Base-by-base conservation (phyloP, 2,329 filamentous ascomycete species). In the Remersonia thermophila region DNA sequence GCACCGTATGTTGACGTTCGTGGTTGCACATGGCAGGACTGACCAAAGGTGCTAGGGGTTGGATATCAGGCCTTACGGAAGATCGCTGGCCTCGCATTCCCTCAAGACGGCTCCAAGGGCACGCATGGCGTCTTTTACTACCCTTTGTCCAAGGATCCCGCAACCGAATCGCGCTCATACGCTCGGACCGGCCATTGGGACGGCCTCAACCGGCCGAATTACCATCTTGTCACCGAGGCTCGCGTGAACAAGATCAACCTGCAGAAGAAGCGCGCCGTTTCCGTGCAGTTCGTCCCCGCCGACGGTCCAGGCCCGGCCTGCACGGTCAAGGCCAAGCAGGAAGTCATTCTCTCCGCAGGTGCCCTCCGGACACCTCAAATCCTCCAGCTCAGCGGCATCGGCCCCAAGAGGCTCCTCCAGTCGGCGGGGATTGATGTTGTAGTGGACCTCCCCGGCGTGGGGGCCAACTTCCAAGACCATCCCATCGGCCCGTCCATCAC, bases 361-460 rank as follows among this genome's bases (percentile, higher is more conserved):
- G 51, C 56, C 2, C 27, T 60, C 6, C 53, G 59, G 44, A 66
- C 52, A 13, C 65, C 55, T 25, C 59, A 67, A 32, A 49, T 71
- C 3, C 55, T 72, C 0, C 61, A 69, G 43, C 52, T 66, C 2
- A 69, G 65, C n/a, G 67, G 67, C 1, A 58, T 72, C 7, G 68
- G 68, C 0, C 51, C 56, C 4, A 44, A 48, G 10, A 45, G 50
- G 3, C 44, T 61, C 1, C 47, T 73, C 5, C 35, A 51, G 0
- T 42, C 43, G 4, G 51, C 62, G 12, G 51, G 51, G 0, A 65
- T 73, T n/a, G 42, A 53, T 0, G 45, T 62, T 0, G 38, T 69
- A 1, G 51, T 60, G 2, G 58, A 70, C 33, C 53, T 66, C 0
- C 63, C 67, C 0, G 65, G 61, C 0, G 68, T 72, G 1, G 69